Evolutionary conservation across 164 flowering plant species (phyloP).

Genomic region (grape (Vitis vinifera)): ASM3070453v1 NC_081815.1:4602501-4603000

Average conservation of each 20-base stretch:
- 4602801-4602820: constrained; percentile 68
- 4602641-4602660: too few species aligned
- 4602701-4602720: constrained; percentile 78
- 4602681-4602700: constrained; percentile 80
- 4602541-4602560: constrained; percentile 72
- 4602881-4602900: background rate
- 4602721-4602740: constrained; percentile 61
- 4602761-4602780: constrained; percentile 68
- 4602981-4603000: constrained; percentile 56
- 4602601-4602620: too few species aligned
- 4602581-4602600: too few species aligned
- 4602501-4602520: constrained; percentile 29
- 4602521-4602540: constrained; percentile 74
- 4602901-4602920: constrained; percentile 55
- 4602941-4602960: constrained; percentile 60
- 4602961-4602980: constrained; percentile 48
- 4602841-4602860: background rate
- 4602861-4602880: background rate
- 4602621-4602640: too few species aligned
- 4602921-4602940: constrained; percentile 80
- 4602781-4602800: constrained; percentile 51
- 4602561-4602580: constrained; percentile 39
- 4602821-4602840: constrained; percentile 65
- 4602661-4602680: constrained; percentile 60
- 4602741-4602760: constrained; percentile 68